These are phyloP conservation scores for Beauveria pseudobassiana DNA, from an alignment of 2,329 filamentous ascomycete genomes.

Conservation along the genomic window DNA sequence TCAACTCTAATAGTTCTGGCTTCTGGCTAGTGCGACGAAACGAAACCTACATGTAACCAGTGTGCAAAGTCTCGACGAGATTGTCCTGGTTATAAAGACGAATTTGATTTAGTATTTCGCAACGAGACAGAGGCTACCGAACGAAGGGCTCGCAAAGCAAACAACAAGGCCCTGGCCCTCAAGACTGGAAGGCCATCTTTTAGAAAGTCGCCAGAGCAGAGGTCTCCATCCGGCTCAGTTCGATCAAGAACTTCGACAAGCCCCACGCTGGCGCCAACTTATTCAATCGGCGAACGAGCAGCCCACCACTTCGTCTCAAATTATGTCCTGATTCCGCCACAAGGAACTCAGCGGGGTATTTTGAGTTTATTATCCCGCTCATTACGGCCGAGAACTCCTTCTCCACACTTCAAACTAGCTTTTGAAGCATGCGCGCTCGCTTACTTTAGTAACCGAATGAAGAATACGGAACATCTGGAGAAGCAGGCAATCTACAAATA, in stretches of 20 bases:
- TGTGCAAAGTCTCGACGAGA: slow-evolving; percentile 55
- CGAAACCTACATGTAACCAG: slow-evolving; percentile 57
- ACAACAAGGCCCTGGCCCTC: slow-evolving; percentile 36
- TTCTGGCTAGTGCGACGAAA: slow-evolving; percentile 53
- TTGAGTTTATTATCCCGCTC: slow-evolving; percentile 52
- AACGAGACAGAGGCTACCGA: slow-evolving; percentile 65
- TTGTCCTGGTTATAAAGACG: slow-evolving; percentile 62
- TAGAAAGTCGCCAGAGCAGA: slow-evolving; percentile 5
- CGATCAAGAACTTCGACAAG: slow-evolving; percentile 16
- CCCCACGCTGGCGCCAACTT: slow-evolving; percentile 13
- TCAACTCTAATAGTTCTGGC: neutral
- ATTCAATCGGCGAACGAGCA: slow-evolving; percentile 47
- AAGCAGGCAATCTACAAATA: slow-evolving; percentile 43
- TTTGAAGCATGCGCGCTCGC: slow-evolving; percentile 55
- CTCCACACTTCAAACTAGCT: slow-evolving; percentile 45
- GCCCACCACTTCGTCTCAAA: slow-evolving; percentile 54
- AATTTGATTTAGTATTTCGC: slow-evolving; percentile 65
- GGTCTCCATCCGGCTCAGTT: slow-evolving; percentile 12
- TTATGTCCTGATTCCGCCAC: slow-evolving; percentile 47
- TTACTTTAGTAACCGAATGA: slow-evolving; percentile 45
- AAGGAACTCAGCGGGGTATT: slow-evolving; percentile 43
- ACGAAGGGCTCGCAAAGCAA: slow-evolving; percentile 50
- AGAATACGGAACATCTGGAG: slow-evolving; percentile 25
- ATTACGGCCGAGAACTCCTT: slow-evolving; percentile 36
- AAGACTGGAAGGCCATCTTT: slow-evolving; percentile 25